These are phyloP conservation scores for Acanthamoeba royreba DNA, from an alignment of 208 protist genomes.

Conservation along the genomic window DNA sequence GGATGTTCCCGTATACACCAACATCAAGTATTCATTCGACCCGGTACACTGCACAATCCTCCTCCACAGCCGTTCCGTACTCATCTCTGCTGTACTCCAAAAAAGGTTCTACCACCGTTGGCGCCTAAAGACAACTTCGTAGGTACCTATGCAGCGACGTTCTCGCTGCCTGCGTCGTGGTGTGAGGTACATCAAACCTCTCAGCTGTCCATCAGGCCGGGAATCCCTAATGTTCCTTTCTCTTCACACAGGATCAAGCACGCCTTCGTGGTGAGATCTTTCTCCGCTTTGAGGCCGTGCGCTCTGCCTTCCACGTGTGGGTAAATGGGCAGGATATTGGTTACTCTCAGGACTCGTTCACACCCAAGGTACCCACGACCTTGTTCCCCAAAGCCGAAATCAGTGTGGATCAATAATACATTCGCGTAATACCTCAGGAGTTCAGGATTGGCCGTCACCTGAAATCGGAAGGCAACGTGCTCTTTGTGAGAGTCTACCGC, in stretches of 20 bases:
- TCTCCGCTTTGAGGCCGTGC: constrained; percentile 14
- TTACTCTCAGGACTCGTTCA: constrained; percentile 64
- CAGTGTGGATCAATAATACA: background rate
- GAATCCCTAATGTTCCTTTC: background rate
- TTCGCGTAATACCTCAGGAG: background rate
- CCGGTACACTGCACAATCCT: no score
- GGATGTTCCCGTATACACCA: constrained; percentile 62
- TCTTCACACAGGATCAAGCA: background rate
- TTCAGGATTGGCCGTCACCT: background rate
- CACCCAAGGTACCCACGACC: background rate
- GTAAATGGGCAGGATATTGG: constrained; percentile 51
- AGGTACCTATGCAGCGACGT: constrained; percentile 54
- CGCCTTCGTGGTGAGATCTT: background rate
- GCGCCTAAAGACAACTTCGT: constrained; percentile 54
- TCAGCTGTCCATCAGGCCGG: no score
- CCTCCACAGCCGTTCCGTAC: no score
- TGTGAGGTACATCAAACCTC: background rate
- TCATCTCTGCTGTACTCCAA: no score
- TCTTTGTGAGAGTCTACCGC: constrained; percentile 55
- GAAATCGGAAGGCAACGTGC: background rate
- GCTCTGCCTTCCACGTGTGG: constrained; percentile 52
- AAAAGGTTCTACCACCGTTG: background rate
- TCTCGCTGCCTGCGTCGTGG: constrained; percentile 43
- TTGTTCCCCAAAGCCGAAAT: background rate
- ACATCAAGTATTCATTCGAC: constrained; percentile 62